These are phyloP conservation scores for Ceriops decandra DNA, from an alignment of 345 rosid species.

Conservation along the genomic window DNA sequence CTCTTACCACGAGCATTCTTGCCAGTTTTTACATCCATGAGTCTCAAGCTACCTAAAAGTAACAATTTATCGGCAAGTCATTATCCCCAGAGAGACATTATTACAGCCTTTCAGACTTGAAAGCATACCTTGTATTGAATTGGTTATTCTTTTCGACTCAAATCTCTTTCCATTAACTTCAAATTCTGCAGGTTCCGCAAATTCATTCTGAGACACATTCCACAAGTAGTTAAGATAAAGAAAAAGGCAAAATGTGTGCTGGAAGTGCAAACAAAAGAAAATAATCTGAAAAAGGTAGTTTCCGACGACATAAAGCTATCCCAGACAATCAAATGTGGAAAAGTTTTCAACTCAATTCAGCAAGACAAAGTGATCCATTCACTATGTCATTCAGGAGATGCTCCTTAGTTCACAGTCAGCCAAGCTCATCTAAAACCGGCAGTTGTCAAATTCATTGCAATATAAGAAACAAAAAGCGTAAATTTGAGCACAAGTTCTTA, in stretches of 20 bases:
- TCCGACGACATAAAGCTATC: background rate
- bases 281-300: background rate
- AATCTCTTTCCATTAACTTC: slow-evolving; percentile 41
- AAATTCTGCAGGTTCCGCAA: slow-evolving; percentile 65
- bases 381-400: no score
- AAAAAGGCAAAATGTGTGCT: background rate
- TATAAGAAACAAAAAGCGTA: no score
- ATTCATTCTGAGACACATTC: slow-evolving; percentile 55
- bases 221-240: background rate
- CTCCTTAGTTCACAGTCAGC: no score
- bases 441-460: no score
- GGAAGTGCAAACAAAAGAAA: background rate
- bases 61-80: slow-evolving; percentile 20
- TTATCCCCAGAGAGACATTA: background rate
- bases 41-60: slow-evolving; percentile 43
- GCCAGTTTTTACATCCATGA: slow-evolving; percentile 22
- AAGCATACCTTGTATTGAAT: slow-evolving; percentile 40
- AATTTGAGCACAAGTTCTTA: no score
- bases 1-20: slow-evolving; percentile 20
- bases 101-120: background rate
- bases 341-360: no score
- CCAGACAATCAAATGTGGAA: no score
- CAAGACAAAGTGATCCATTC: no score
- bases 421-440: no score
- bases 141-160: slow-evolving; percentile 38